Percentiles rank a stretch among this genome's conserved stretches.
phyloP scores from a whole-genome alignment of 2,329 filamentous ascomycete species.

The Thermomyces lanuginosus region DNA sequence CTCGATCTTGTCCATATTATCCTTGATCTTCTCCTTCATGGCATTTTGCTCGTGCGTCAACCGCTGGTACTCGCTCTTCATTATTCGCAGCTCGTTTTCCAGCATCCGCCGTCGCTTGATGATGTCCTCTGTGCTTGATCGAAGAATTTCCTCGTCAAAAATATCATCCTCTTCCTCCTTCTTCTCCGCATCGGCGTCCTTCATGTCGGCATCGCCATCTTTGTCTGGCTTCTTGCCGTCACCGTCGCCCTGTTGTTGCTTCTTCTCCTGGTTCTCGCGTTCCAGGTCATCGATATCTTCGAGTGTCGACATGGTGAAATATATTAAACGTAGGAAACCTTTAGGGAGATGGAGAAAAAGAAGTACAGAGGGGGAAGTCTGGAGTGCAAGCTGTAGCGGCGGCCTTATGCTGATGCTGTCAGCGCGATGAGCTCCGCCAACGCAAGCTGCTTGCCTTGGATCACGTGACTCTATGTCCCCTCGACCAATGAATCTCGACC shows the following conservation, averaged over 20 bases:
- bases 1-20: slow-evolving; percentile 96
- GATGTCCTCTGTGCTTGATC: slow-evolving; percentile 87
- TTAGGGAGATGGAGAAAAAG: no score
- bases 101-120: slow-evolving; percentile 76
- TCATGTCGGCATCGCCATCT: slow-evolving; percentile 76
- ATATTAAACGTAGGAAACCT: no score
- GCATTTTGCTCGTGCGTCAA: slow-evolving; percentile 87
- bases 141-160: slow-evolving; percentile 84
- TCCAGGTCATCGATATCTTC: slow-evolving; percentile 85
- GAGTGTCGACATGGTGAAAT: slow-evolving; percentile 65
- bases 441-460: no score
- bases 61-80: slow-evolving; percentile 92
- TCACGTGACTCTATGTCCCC: no score
- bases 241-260: slow-evolving; percentile 40
- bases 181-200: slow-evolving; percentile 54
- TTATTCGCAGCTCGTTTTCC: slow-evolving; percentile 95
- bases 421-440: no score
- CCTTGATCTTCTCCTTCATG: slow-evolving; percentile 98
- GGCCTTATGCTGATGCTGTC: no score
- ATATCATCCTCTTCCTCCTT: slow-evolving; percentile 58
- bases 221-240: slow-evolving; percentile 41
- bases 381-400: no score
- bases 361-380: no score
- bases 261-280: slow-evolving; percentile 56
- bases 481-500: no score